These are phyloP conservation scores for Clonostachys solani DNA, from an alignment of 2,329 filamentous ascomycete species.

Conservation along the genomic window DNA sequence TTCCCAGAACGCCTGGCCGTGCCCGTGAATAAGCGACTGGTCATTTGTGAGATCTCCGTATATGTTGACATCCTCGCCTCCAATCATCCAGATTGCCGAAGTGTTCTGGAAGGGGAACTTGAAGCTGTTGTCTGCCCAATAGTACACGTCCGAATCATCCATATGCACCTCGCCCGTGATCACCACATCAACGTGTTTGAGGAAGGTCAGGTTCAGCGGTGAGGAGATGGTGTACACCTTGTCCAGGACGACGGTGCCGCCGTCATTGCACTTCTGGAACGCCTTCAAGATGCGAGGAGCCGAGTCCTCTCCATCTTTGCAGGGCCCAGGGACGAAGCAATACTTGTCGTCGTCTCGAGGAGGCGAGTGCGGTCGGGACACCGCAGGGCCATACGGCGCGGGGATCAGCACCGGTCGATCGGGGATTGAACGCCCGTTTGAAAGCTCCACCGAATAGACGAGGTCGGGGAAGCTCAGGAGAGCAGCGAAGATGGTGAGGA, in stretches of 20 bases:
- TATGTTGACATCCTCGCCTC: conserved; percentile 47
- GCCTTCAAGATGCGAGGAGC: conserved; percentile 1
- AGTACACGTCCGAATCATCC: conserved; percentile 57
- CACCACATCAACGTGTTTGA: conserved; percentile 59
- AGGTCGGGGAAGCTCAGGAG: too few species aligned
- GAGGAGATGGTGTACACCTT: conserved; percentile 58
- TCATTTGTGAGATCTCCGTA: conserved; percentile 44
- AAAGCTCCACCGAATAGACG: too few species aligned
- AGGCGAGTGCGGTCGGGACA: neutral
- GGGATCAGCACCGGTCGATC: neutral
- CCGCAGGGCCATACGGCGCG: neutral
- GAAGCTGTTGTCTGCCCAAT: conserved; percentile 64
- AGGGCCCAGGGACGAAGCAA: neutral
- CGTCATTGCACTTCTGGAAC: conserved; percentile 47
- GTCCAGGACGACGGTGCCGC: conserved; percentile 58
- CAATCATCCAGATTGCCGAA: conserved; percentile 31
- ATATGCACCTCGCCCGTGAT: conserved; percentile 54
- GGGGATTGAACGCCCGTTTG: neutral
- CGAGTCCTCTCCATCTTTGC: neutral
- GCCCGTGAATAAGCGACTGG: conserved; percentile 48
- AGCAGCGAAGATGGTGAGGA: too few species aligned
- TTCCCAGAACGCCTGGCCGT: conserved; percentile 63
- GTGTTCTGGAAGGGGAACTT: conserved; percentile 62
- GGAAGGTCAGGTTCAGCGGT: conserved; percentile 60
- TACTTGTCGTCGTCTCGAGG: neutral